Evolutionary conservation across 2,329 filamentous ascomycete species (phyloP).

Genomic region (Pseudocercospora eumusae): DNA sequence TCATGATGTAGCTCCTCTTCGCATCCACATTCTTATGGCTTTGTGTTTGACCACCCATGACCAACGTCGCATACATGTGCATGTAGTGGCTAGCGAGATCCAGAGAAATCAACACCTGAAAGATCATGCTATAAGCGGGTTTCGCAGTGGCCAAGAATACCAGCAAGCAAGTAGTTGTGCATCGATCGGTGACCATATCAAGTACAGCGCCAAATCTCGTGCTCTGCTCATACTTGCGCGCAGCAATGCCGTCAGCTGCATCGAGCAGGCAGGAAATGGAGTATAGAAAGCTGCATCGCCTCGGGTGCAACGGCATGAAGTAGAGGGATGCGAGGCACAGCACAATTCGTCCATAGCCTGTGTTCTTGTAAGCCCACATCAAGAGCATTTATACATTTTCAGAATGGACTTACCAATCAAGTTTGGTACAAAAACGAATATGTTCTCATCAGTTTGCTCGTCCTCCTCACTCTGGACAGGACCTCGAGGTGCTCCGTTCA

Average conservation of each 20-base stretch:
- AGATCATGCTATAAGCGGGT: conserved; percentile 88
- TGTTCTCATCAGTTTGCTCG: conserved; percentile 50
- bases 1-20: conserved; percentile 82
- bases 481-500: conserved; percentile 30
- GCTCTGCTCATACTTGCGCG: conserved; percentile 81
- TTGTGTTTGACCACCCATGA: conserved; percentile 74
- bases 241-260: conserved; percentile 91
- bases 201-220: conserved; percentile 95
- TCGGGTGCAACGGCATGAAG: conserved; percentile 98
- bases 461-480: conserved; percentile 17
- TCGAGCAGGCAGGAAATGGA: conserved; percentile 93
- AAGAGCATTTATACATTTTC: background rate
- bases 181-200: conserved; percentile 98
- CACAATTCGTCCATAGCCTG: conserved; percentile 55
- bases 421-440: conserved; percentile 57
- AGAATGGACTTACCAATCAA: conserved; percentile 48
- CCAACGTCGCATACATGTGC: conserved; percentile 96
- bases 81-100: conserved; percentile 97
- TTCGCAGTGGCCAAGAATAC: conserved; percentile 95
- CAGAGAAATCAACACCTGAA: conserved; percentile 88
- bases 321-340: conserved; percentile 86
- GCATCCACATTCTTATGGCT: conserved; percentile 95
- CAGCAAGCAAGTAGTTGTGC: conserved; percentile 90
- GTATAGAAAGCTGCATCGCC: conserved; percentile 89
- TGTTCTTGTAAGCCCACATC: conserved; percentile 11